Evolutionary conservation across 345 rosid genomes (phyloP).

Genomic region (Alliaria petiolata): DNA sequence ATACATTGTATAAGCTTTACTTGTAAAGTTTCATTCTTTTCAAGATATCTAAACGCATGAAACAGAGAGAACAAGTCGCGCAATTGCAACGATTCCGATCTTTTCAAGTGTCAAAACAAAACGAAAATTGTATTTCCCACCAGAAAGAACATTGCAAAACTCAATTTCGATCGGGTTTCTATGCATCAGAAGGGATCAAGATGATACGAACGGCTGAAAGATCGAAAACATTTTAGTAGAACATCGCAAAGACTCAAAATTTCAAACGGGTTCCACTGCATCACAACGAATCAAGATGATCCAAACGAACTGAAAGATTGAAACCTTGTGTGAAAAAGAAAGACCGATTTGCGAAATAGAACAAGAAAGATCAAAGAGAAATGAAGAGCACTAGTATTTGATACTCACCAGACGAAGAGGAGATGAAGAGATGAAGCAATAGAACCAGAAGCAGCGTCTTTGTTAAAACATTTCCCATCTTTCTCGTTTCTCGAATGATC

Average conservation of each 20-base stretch:
- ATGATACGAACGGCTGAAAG: no score
- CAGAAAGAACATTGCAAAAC: neutral
- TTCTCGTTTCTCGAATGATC: neutral
- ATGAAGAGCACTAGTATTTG: neutral
- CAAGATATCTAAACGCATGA: neutral
- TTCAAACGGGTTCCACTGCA: neutral
- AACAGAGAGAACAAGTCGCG: neutral
- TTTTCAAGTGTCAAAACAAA: neutral
- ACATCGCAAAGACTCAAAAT: no score
- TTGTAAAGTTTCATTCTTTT: neutral
- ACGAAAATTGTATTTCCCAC: neutral
- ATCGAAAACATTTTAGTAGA: no score
- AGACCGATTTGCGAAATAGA: neutral
- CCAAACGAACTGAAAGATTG: neutral
- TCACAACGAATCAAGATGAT: neutral
- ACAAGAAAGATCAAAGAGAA: neutral
- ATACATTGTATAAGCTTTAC: neutral
- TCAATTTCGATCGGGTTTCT: neutral
- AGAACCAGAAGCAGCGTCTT: neutral
- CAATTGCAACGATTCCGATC: no score
- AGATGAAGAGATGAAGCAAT: neutral
- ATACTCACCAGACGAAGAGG: constrained; percentile 8
- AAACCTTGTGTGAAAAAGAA: neutral
- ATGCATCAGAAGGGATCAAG: no score
- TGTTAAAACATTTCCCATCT: neutral